A percentile compares a stretch with the other conserved stretches of the same genome.
Conservation (phyloP, 257 asterid species). For the Forsythia suspensa region DNA sequence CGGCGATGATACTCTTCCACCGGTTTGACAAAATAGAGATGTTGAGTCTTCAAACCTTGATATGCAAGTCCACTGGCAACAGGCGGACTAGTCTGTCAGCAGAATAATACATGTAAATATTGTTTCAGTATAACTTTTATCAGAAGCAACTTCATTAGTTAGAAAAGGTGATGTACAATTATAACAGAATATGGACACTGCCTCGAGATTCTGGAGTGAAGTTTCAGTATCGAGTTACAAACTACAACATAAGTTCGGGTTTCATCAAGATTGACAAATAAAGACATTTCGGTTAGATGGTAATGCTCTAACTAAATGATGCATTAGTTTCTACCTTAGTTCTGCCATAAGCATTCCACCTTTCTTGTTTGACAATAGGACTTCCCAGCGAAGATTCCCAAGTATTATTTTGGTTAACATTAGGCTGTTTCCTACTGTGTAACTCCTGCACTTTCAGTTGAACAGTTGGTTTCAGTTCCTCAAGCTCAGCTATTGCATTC, state of each 20-base stretch:
- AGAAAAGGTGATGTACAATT: constrained; percentile 3
- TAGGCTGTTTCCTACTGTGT: constrained; percentile 42
- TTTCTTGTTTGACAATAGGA: constrained; percentile 49
- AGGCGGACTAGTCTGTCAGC: constrained; percentile 47
- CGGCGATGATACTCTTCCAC: constrained; percentile 48
- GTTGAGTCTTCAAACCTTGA: constrained; percentile 43
- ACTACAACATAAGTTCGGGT: not conserved
- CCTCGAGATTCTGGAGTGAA: not conserved
- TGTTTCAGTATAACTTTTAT: constrained; percentile 10
- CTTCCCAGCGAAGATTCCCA: constrained; percentile 41
- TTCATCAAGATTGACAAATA: constrained; percentile 16
- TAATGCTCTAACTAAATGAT: not conserved
- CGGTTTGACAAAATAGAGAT: constrained; percentile 44
- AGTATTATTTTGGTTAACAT: constrained; percentile 37
- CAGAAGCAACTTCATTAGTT: constrained; percentile 16
- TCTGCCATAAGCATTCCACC: constrained; percentile 37
- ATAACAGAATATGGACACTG: constrained; percentile 5
- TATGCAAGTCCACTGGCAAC: constrained; percentile 40
- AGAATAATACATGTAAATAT: constrained; percentile 17
- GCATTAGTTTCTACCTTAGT: constrained; percentile 45
- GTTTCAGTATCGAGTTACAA: not conserved
- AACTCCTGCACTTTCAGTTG: constrained; percentile 66
- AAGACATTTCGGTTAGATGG: constrained; percentile 8
- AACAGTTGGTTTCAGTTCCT: constrained; percentile 76
- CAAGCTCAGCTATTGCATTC: constrained; percentile 77